Evolutionary conservation across 495 filamentous ascomycete species (phyloP), one percentile per base, ranked within the genome.

Genomic region (Tetracladium setigerum): DNA sequence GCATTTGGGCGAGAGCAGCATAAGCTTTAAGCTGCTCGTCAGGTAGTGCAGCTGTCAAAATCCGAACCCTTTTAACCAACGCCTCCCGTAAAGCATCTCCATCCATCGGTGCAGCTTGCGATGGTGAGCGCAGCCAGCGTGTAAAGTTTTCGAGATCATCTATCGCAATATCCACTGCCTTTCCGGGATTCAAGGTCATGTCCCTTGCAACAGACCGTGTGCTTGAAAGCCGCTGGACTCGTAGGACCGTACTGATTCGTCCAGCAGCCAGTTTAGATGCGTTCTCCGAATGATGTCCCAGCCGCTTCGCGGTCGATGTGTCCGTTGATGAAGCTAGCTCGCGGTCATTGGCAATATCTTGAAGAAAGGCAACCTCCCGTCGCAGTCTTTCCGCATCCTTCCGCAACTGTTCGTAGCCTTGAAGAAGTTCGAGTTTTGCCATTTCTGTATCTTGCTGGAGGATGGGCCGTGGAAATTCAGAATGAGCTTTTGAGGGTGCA

Each of bases 1-100:
- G 61, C 59, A 62, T 60, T 5, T 63, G 43, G 12, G 61, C 62
- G 4, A 34, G 36, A 2, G 38, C 18, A 14, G 46, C 45, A 15
- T 44, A 19, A 5, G 12, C 9, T 18, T 43, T 47, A 31, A 49
- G 30, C n/a, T n/a, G n/a, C 12, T 40, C 39, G 2, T 49, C 41
- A 15, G 51, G 43, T 12, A 54, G 46, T 1, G 46, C 17, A 39
- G 51, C 32, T 4, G 19, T 30, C n/a, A 54, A 24, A 30, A 30
- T 33, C 1, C 33, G 32, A 10, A 48, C 34, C 38, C 51, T 18
- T 32, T 49, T 54, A 22, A 54, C 45, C 9, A 54, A 34, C 16
- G 39, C 32, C 17, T 54, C 51, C 13, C 51, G 51, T 1, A 54
- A 11, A 24, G 27, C 46, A 30, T 54, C 51, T 5, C 32, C 18